Conservation (phyloP, 768 basidiomycete species). For the Serendipita vermifera region DNA sequence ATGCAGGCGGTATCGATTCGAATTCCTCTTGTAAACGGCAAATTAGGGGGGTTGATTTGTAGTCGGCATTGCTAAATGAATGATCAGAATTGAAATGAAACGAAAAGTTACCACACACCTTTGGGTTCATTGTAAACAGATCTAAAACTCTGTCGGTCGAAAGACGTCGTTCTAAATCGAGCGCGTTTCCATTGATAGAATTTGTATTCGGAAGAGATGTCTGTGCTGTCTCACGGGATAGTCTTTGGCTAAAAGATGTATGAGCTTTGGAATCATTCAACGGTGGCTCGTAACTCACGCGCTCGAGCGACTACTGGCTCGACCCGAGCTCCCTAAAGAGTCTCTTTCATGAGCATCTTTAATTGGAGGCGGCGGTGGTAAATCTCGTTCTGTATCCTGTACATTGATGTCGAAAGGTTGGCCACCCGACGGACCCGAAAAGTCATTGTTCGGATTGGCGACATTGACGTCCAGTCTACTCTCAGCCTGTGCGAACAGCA, state of each 20-base stretch:
- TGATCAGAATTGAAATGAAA: neutral
- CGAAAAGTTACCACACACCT: conserved; percentile 37
- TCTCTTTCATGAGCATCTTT: neutral
- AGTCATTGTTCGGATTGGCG: conserved; percentile 11
- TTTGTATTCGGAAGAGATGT: conserved; percentile 44
- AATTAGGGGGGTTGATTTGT: conserved; percentile 70
- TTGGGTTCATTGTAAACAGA: conserved; percentile 89
- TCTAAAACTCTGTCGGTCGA: conserved; percentile 71
- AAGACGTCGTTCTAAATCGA: conserved; percentile 70
- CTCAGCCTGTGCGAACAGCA: conserved; percentile 55
- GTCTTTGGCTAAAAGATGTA: conserved; percentile 33
- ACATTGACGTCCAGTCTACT: conserved; percentile 43
- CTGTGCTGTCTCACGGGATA: conserved; percentile 45
- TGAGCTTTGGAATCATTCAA: neutral
- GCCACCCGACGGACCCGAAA: neutral
- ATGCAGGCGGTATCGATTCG: conserved; percentile 57
- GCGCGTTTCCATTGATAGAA: conserved; percentile 39
- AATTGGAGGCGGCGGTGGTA: neutral
- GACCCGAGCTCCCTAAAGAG: conserved; percentile 3
- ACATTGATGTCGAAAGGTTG: too few species aligned
- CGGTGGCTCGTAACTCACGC: neutral
- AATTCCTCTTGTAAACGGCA: conserved; percentile 67
- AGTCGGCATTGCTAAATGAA: conserved; percentile 65
- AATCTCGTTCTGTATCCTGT: neutral
- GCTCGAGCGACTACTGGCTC: conserved; percentile 7